Base-by-base conservation (phyloP, 768 basidiomycete genomes). In the Coprinopsis strossmayeri region DNA sequence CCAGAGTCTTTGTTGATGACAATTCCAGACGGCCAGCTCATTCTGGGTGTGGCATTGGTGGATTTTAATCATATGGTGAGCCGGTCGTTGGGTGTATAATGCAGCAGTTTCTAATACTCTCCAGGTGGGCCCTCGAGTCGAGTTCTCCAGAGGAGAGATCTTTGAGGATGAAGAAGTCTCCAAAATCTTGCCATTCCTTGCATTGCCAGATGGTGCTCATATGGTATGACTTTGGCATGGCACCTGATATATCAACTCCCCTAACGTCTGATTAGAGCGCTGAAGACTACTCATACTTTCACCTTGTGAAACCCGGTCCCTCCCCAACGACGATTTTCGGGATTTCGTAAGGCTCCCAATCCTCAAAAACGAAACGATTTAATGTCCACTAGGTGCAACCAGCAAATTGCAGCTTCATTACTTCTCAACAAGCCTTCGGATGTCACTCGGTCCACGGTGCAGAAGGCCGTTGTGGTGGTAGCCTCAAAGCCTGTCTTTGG, bases 281-380 rank as follows among this genome's bases (percentile, higher is more conserved):
- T 17, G 95, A 98, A 70, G 96, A 99, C 61, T 98, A 97, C 61
- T 91, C 90, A 0, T 98, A 97, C 64, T 99, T 99, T 60, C 92
- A 95, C 61, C 68, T 95, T 23, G 88, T 91, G 5, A 86, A 87
- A 20, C 72, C 79, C 11, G 76, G 81, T 9, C 77, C 77, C 0
- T 79, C 75, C 52, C 82, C 87, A 1, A 78, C 77, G 15, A 98
- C 96, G 3, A 69, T 98, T 32, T 99, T 98, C 60, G 96, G 95
- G 28, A 98, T 99, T 61, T 97, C 94, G 82, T 95, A 59, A 65
- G 84, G 68, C 17, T 23, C 28, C 24, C n/a, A 34, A 27, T 28
- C 17, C 41, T 49, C 21, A 34, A 10, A 7, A 42, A 42, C 17
- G 20, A 21, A 38, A 13, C 30, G 21, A 21, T 51, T 57, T 21